Evolutionary conservation across 495 filamentous ascomycete genomes (phyloP).

Genomic region (Chaetomium tenue): DNA sequence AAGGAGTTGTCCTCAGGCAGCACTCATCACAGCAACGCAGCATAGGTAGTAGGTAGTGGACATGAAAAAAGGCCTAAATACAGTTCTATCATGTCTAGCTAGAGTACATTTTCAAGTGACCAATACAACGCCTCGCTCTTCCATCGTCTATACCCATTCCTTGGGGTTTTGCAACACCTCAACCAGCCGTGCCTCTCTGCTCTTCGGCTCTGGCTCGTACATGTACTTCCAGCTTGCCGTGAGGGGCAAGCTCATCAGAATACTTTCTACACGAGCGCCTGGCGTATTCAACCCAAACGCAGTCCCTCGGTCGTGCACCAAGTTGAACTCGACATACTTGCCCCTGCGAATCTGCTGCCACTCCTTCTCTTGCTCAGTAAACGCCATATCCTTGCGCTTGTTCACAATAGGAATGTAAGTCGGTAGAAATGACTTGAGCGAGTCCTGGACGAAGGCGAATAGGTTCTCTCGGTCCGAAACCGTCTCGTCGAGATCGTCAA

Average conservation of each 20-base stretch:
- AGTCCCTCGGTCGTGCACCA: slow-evolving; percentile 95
- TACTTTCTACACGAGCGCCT: slow-evolving; percentile 88
- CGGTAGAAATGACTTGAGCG: slow-evolving; percentile 82
- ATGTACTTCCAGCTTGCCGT: slow-evolving; percentile 96
- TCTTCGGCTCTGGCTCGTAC: slow-evolving; percentile 75
- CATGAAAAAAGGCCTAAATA: not conserved
- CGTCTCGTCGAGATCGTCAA: slow-evolving; percentile 89
- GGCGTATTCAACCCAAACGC: slow-evolving; percentile 93
- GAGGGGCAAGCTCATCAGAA: slow-evolving; percentile 92
- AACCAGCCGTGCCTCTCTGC: slow-evolving; percentile 70
- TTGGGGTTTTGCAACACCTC: slow-evolving; percentile 80
- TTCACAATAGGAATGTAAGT: slow-evolving; percentile 88
- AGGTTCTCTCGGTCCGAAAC: slow-evolving; percentile 80
- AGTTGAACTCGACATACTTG: slow-evolving; percentile 96
- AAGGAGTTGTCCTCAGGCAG: not conserved
- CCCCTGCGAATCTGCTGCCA: slow-evolving; percentile 96
- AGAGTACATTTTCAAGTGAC: slow-evolving; percentile 9
- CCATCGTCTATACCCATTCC: slow-evolving; percentile 72
- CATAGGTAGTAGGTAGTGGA: too few relatives aligned
- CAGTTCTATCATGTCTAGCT: not conserved
- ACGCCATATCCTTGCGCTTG: slow-evolving; percentile 86
- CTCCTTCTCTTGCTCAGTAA: slow-evolving; percentile 76
- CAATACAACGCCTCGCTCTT: slow-evolving; percentile 13
- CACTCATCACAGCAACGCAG: not conserved
- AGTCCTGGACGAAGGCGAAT: slow-evolving; percentile 86